These are phyloP conservation scores for Casuarina glauca DNA, from an alignment of 306 rosid genomes.

Conservation along the genomic window DNA sequence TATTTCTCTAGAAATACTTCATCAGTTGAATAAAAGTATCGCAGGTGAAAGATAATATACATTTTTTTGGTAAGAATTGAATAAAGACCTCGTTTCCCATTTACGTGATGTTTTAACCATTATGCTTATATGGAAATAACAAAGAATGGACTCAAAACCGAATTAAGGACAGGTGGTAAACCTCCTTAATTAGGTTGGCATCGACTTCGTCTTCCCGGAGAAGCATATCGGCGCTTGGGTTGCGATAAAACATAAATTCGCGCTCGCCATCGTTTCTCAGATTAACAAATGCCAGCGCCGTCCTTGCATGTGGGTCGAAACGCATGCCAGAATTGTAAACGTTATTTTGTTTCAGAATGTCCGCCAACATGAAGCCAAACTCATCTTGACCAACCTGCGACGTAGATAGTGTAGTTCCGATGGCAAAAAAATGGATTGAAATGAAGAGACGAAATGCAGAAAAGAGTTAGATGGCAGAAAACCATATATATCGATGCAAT, in stretches of 20 bases:
- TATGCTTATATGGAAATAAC: neutral
- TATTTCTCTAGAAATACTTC: neutral
- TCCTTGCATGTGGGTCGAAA: conserved; percentile 33
- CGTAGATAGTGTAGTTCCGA: conserved; percentile 27
- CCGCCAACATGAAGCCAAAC: conserved; percentile 36
- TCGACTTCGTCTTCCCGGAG: conserved; percentile 31
- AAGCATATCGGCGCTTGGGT: conserved; percentile 42
- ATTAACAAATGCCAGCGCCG: conserved; percentile 34
- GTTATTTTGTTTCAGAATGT: conserved; percentile 40
- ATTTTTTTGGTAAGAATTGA: neutral
- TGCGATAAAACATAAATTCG: conserved; percentile 34
- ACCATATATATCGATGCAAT: neutral
- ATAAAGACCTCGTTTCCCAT: neutral
- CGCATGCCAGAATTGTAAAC: conserved; percentile 39
- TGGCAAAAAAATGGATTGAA: conserved; percentile 23
- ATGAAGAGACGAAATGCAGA: neutral
- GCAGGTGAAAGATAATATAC: neutral
- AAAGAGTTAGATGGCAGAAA: neutral
- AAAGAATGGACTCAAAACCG: neutral
- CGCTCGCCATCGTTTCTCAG: conserved; percentile 27
- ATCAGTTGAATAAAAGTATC: neutral
- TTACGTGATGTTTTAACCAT: neutral
- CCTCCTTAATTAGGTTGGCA: conserved; percentile 28
- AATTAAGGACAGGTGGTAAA: neutral
- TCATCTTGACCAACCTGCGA: conserved; percentile 43